Percentiles rank a stretch among this genome's conserved stretches.
Evolutionary conservation across 306 rosid species (phyloP).

Genomic region (Castanea mollissima): DNA sequence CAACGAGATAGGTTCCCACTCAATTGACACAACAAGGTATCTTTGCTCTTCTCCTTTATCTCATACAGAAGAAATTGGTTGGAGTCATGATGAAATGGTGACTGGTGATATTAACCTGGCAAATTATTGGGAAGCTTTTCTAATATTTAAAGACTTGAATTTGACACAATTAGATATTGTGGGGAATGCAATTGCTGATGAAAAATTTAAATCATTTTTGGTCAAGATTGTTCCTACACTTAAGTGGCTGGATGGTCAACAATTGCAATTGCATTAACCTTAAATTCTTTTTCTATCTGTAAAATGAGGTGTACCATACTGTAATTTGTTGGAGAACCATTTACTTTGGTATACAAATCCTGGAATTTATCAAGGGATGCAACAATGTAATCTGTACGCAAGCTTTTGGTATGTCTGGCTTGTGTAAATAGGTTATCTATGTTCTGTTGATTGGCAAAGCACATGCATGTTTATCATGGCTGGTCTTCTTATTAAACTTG

Average conservation of each 20-base stretch:
- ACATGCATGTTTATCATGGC: neutral
- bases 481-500: neutral
- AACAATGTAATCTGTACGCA: neutral
- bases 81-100: constrained; percentile 38
- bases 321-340: neutral
- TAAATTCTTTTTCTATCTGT: neutral
- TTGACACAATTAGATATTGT: constrained; percentile 56
- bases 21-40: constrained; percentile 71
- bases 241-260: constrained; percentile 44
- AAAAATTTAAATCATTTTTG: constrained; percentile 52
- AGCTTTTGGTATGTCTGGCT: neutral
- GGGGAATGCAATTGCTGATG: constrained; percentile 61
- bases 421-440: neutral
- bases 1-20: constrained; percentile 72
- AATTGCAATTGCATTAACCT: constrained; percentile 36
- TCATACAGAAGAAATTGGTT: constrained; percentile 57
- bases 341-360: neutral
- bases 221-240: constrained; percentile 54
- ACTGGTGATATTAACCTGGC: constrained; percentile 24
- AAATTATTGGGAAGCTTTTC: constrained; percentile 69
- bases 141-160: constrained; percentile 54
- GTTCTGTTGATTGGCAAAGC: neutral
- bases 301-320: neutral
- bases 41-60: constrained; percentile 69
- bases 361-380: neutral